These are phyloP conservation scores for Corymbia maculata DNA, from an alignment of 345 rosid genomes.

Conservation along the genomic window DNA sequence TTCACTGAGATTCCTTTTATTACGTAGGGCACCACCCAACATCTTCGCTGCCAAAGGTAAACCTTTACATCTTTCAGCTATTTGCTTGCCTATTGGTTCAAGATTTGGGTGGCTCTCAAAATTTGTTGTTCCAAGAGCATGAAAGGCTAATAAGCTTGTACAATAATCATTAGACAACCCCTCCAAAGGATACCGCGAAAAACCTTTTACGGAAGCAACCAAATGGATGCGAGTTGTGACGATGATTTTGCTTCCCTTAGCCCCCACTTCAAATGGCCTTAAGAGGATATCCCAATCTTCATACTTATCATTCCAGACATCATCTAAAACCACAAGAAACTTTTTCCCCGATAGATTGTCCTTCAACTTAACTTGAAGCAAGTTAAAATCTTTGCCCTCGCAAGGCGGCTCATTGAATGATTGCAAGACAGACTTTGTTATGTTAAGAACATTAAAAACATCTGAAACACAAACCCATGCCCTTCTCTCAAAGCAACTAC, in stretches of 20 bases:
- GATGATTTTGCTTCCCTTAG: neutral
- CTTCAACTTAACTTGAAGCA: neutral
- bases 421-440: neutral
- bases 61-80: neutral
- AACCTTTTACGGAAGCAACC: neutral
- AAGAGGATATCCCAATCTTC: neutral
- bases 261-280: neutral
- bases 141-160: neutral
- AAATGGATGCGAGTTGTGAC: neutral
- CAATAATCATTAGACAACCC: neutral
- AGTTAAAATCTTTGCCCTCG: fast-evolving
- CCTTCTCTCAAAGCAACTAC: fast-evolving
- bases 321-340: neutral
- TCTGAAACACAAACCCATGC: neutral
- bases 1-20: fast-evolving
- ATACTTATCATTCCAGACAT: neutral
- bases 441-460: neutral
- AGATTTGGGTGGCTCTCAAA: neutral
- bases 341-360: fast-evolving
- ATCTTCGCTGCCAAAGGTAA: neutral
- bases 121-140: neutral
- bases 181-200: fast-evolving
- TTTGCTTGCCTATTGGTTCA: neutral
- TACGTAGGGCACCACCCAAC: neutral
- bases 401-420: fast-evolving